These are phyloP conservation scores for Bruguiera parviflora DNA, from an alignment of 345 rosid genomes.

Conservation along the genomic window DNA sequence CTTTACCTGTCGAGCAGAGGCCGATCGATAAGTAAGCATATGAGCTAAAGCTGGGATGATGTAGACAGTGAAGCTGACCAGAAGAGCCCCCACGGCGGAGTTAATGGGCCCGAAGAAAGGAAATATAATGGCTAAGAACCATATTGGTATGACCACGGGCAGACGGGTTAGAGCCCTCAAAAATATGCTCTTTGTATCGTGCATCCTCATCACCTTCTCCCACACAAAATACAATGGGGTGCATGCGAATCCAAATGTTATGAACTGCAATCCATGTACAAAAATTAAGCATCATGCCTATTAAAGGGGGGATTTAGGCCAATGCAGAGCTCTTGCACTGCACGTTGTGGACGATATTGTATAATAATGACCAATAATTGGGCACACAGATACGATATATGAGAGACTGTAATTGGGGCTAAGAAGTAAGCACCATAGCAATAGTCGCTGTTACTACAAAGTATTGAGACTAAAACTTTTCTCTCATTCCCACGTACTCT, in stretches of 20 bases:
- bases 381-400: too few relatives aligned
- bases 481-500: too few relatives aligned
- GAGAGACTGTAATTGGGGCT: too few relatives aligned
- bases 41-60: conserved; percentile 82
- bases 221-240: conserved; percentile 86
- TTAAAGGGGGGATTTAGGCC: not conserved
- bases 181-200: conserved; percentile 67
- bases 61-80: conserved; percentile 88
- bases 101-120: conserved; percentile 91
- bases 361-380: too few relatives aligned
- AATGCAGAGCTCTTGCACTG: too few relatives aligned
- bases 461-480: too few relatives aligned
- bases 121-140: conserved; percentile 83
- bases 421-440: too few relatives aligned
- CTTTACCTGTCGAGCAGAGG: conserved; percentile 62
- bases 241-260: conserved; percentile 81
- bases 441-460: too few relatives aligned
- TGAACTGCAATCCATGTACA: conserved; percentile 45
- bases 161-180: conserved; percentile 61
- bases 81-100: conserved; percentile 80
- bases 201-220: conserved; percentile 86
- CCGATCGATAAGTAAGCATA: conserved; percentile 66
- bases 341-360: too few relatives aligned
- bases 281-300: not conserved
- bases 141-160: conserved; percentile 78